Conservation (phyloP, 139 green algal species). For the Coelastrella sp. region DNA sequence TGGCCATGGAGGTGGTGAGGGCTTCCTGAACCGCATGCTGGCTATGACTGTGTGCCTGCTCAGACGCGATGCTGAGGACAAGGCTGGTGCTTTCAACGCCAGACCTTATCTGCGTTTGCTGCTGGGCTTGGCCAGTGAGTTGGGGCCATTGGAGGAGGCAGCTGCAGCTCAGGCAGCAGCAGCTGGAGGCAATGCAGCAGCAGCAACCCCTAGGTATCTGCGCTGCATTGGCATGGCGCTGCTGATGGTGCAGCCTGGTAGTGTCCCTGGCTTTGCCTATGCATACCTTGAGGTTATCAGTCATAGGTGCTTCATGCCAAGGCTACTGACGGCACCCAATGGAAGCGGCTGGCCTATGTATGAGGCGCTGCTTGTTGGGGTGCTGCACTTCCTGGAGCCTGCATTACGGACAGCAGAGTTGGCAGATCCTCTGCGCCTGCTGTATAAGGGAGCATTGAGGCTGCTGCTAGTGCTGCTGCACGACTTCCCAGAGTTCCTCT, state of each 20-base stretch:
- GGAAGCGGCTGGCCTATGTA: conserved; percentile 78
- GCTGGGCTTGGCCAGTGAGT: conserved; percentile 85
- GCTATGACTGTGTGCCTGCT: conserved; percentile 75
- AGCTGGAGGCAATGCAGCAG: background rate
- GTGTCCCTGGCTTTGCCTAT: conserved; percentile 95
- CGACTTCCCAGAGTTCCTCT: conserved; percentile 99
- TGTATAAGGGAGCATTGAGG: conserved; percentile 97
- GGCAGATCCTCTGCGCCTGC: conserved; percentile 78
- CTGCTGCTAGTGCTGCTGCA: conserved; percentile 99
- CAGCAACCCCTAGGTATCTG: conserved; percentile 5
- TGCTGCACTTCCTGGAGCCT: conserved; percentile 97
- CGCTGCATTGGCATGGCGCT: conserved; percentile 62
- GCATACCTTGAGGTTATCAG: conserved; percentile 95
- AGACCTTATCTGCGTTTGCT: conserved; percentile 95
- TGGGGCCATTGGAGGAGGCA: conserved; percentile 58
- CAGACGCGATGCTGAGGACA: conserved; percentile 83
- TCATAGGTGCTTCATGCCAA: conserved; percentile 94
- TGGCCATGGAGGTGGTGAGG: conserved; percentile 68
- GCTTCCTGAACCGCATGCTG: conserved; percentile 80
- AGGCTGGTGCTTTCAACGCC: conserved; percentile 85
- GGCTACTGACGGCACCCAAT: conserved; percentile 78
- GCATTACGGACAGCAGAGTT: conserved; percentile 93
- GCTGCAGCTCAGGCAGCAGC: conserved; percentile 38
- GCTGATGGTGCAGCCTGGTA: conserved; percentile 84
- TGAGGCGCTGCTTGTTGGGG: conserved; percentile 69